phyloP scores from a whole-genome alignment of 805 yeast genomes.

The Schizosaccharomyces pombe region DNA sequence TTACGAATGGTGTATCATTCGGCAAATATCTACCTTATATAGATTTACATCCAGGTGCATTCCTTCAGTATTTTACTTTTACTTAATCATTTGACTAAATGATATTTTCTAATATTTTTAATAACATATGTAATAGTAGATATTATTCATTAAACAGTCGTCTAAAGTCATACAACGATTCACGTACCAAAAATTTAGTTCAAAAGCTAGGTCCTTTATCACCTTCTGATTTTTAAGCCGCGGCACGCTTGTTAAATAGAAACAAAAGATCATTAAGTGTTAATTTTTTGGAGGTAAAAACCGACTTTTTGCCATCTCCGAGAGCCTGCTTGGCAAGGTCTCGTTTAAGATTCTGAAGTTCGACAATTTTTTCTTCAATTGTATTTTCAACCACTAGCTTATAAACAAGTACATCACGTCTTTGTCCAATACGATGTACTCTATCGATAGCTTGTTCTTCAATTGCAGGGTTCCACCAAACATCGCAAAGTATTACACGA shows the following conservation, averaged over 20 bases:
- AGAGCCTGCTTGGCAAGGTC: conserved; percentile 62
- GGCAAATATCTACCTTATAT: too few relatives aligned
- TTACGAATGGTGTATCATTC: too few relatives aligned
- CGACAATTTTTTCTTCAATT: conserved; percentile 43
- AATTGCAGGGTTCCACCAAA: conserved; percentile 33
- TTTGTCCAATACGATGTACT: conserved; percentile 28
- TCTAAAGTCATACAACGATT: too few relatives aligned
- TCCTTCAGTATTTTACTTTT: too few relatives aligned
- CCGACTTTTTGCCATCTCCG: conserved; percentile 27
- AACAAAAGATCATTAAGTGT: conserved; percentile 12
- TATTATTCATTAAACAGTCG: too few relatives aligned
- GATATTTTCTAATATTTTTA: too few relatives aligned
- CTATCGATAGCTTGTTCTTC: conserved; percentile 29
- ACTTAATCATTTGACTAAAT: too few relatives aligned
- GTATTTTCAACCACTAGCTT: conserved; percentile 20
- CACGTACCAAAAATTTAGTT: too few relatives aligned
- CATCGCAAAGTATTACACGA: conserved; percentile 21
- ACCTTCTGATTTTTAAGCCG: neutral
- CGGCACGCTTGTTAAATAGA: conserved; percentile 10
- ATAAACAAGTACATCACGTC: conserved; percentile 21
- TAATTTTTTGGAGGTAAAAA: conserved; percentile 10
- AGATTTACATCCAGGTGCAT: too few relatives aligned
- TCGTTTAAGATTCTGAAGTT: conserved; percentile 55
- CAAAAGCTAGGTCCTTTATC: neutral
- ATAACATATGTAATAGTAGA: too few relatives aligned